Base-by-base conservation (phyloP, 2,329 filamentous ascomycete species). In the Ceratocystis huliohia region DNA sequence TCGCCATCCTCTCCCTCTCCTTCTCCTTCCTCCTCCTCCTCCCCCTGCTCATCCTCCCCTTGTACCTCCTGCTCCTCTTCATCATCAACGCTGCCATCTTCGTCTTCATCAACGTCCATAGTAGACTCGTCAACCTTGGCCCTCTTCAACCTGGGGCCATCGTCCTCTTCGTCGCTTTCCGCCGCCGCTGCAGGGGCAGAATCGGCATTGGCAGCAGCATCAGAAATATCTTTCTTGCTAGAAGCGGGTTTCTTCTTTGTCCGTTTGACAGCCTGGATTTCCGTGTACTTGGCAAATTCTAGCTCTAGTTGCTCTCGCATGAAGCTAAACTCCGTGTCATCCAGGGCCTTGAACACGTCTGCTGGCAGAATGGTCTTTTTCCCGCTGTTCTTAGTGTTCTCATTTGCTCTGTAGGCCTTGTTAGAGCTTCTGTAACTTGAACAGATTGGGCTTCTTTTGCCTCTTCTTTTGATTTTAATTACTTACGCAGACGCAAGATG, bases 311-410 rank as follows among this genome's bases (percentile, higher is more conserved):
- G 80, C 66, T 79, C 79, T 15, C 83, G 82, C 66, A 90, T 78
- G 73, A 92, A 91, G n/a, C 80, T 80, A 62, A 89, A 89, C 74
- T 93, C 89, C 61, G 86, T 82, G 46, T 89, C 86, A n/a, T 88
- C 84, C 61, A 94, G 80, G 0, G 88, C 89, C 63, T 85, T 84
- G 72, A 92, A 85, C 50, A 94, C 88, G 73, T 93, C 88, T 50
- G 82, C 80, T 0, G 88, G 88, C 71, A 84, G 82, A 71, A 94
- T 88, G 0, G 88, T 93, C 78, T 92, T 92, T 74, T 91, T 88
- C 73, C 82, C 83, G n/a, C 81, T 80, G 62, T 77, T 77, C 64
- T 81, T 75, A 5, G 89, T 89, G 71, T 85, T 81, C 71, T 90
- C 87, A 71, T 90, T 91, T 57, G 89, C 87, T 69, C 88, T 92